Base-by-base conservation (phyloP, 192 early-diverging fungal genomes). In the Linderina pennispora region DNA sequence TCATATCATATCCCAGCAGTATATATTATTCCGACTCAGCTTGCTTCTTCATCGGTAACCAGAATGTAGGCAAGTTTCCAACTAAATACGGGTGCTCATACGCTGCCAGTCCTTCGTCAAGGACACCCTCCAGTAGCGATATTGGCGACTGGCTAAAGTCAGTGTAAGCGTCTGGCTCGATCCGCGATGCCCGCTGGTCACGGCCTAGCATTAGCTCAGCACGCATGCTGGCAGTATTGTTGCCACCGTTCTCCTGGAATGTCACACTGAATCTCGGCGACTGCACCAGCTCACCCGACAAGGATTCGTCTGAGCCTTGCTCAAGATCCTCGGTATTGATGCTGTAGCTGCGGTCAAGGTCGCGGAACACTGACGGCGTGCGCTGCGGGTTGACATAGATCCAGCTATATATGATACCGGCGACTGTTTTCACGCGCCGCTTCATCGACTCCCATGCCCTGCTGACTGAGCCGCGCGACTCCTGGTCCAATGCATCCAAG, bases 91-190 rank as follows among this genome's bases (percentile, higher is more conserved):
- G 87, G 28, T 84, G 74, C 31, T 64, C 78, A 32, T 83, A 89
- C 9, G 69, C 64, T 18, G 76, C 66, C 77, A 87, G 68, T 1
- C 83, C 82, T 28, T 82, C 76, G 46, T 89, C 85, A 19, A 89
- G 49, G 6, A 89, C 76, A 18, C 87, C 87, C 16, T 78, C 54
- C 13, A 80, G 71, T 19, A 89, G 46, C 0, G 80, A 79, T 70
- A 84, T 82, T 6, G 87, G 82, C 8, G 87, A 85, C 53, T 89
- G 79, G 22, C 48, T 57, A 50, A 81, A 89, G 50, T 89, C 83
- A 7, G 87, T 89, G 36, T 77, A 83, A 21, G 75, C 51, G 34
- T 81, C 77, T 1, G 84, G 70, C 21, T 75, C 72, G 0, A 80
- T 80, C 22, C 69, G 68, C 31, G 76, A 80, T 37, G 84, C 77